Percentiles rank a stretch among this genome's conserved stretches.
These are phyloP conservation scores for Pulveroboletus sp. DNA, from an alignment of 768 basidiomycete species.

Conservation along the genomic window DNA sequence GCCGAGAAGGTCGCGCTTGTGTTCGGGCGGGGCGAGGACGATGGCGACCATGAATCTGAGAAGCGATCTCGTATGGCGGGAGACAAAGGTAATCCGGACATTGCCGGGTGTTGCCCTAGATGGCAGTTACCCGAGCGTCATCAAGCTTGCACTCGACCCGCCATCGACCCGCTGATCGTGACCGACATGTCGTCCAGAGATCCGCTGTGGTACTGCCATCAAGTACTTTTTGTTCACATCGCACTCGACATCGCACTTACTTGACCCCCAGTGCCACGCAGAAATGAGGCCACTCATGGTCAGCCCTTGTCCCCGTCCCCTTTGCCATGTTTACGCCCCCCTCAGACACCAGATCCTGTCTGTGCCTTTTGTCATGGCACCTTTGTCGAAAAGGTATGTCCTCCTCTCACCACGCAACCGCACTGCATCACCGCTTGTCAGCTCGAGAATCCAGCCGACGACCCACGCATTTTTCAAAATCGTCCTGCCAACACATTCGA, in stretches of 20 bases:
- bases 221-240: slow-evolving; percentile 38
- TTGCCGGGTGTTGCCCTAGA: slow-evolving; percentile 2
- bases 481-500: slow-evolving; percentile 27
- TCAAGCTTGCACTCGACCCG: not conserved
- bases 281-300: slow-evolving; percentile 91
- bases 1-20: slow-evolving; percentile 14
- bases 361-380: slow-evolving; percentile 80
- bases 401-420: not conserved
- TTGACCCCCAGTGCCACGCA: slow-evolving; percentile 62
- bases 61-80: no score
- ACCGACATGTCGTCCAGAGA: slow-evolving; percentile 65
- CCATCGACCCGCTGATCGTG: slow-evolving; percentile 4
- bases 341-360: slow-evolving; percentile 73
- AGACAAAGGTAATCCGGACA: slow-evolving; percentile 9
- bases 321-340: slow-evolving; percentile 4
- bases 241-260: slow-evolving; percentile 8
- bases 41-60: not conserved
- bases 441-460: slow-evolving; percentile 75
- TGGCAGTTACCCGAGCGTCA: slow-evolving; percentile 3
- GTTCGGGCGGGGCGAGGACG: not conserved
- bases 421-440: slow-evolving; percentile 26
- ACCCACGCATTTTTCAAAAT: slow-evolving; percentile 67
- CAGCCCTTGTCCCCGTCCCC: slow-evolving; percentile 12
- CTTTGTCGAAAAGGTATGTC: slow-evolving; percentile 79
- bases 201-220: slow-evolving; percentile 78